Evolutionary conservation across 148 eudicot species (phyloP).

Genomic region (Rheum nobile): DNA sequence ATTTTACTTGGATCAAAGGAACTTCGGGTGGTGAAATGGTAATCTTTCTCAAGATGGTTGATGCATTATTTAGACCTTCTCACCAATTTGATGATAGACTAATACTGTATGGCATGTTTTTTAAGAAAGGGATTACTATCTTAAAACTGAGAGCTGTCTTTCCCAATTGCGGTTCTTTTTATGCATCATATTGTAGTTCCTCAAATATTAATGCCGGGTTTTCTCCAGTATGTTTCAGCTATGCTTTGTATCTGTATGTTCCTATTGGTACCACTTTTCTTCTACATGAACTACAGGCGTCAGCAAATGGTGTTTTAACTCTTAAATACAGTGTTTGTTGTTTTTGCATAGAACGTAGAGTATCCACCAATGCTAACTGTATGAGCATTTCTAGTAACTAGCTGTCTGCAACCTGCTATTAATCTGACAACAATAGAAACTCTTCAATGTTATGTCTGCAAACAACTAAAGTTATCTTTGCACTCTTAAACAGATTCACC

Average conservation of each 20-base stretch:
- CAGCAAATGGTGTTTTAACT: background rate
- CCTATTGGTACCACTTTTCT: background rate
- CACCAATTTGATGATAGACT: background rate
- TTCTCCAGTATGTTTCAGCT: background rate
- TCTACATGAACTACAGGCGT: background rate
- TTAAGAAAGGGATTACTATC: background rate
- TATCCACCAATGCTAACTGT: background rate
- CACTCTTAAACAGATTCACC: conserved; percentile 39
- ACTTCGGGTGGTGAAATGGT: background rate
- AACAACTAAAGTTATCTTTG: background rate
- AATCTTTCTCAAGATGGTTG: background rate
- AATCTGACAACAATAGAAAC: background rate
- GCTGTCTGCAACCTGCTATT: background rate
- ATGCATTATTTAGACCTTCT: background rate
- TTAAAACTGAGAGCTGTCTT: background rate
- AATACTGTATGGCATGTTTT: background rate
- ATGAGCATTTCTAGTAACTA: background rate
- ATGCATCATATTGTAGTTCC: conserved; percentile 1
- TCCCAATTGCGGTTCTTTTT: background rate
- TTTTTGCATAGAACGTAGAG: background rate
- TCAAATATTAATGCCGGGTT: background rate
- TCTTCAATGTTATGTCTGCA: background rate
- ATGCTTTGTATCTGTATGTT: background rate
- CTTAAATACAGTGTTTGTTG: background rate
- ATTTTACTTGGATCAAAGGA: background rate